Conservation (phyloP, 805 yeast genomes). For the Wickerhamomyces canadensis region DNA sequence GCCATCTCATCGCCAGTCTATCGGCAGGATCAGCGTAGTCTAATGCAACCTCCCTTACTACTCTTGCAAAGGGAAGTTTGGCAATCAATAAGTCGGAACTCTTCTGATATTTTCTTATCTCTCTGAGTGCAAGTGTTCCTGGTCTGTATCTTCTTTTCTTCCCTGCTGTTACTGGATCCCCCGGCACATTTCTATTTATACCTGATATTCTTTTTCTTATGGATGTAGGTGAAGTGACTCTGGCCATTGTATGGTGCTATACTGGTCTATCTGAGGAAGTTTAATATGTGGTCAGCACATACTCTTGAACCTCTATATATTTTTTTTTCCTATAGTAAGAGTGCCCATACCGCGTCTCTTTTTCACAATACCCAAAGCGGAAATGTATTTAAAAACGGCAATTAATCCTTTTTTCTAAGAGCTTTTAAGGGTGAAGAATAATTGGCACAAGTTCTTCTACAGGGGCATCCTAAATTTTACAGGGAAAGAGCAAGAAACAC, state of each 20-base stretch:
- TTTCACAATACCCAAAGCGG: background rate
- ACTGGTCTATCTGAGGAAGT: too few relatives aligned
- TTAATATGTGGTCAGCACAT: too few relatives aligned
- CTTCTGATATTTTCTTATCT: slow-evolving; percentile 62
- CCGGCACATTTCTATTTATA: slow-evolving; percentile 44
- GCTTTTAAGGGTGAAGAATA: too few relatives aligned
- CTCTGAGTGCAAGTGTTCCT: slow-evolving; percentile 62
- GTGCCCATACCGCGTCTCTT: background rate
- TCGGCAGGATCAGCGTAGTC: slow-evolving; percentile 41
- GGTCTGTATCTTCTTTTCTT: slow-evolving; percentile 47
- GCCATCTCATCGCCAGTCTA: slow-evolving; percentile 67
- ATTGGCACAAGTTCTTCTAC: too few relatives aligned
- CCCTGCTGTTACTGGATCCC: slow-evolving; percentile 39
- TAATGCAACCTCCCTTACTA: slow-evolving; percentile 70
- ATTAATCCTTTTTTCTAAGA: too few relatives aligned
- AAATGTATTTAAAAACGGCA: background rate
- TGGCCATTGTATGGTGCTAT: slow-evolving; percentile 10
- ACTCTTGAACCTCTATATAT: too few relatives aligned
- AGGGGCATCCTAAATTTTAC: too few relatives aligned
- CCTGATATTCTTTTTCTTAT: slow-evolving; percentile 26
- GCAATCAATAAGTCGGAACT: slow-evolving; percentile 62
- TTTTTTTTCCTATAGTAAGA: background rate
- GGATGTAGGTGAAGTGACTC: slow-evolving; percentile 9
- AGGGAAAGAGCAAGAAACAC: too few relatives aligned
- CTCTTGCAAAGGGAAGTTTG: slow-evolving; percentile 72